Evolutionary conservation across 179 eudicot genomes (phyloP).

Genomic region (Sideroxylon spinosum): DNA sequence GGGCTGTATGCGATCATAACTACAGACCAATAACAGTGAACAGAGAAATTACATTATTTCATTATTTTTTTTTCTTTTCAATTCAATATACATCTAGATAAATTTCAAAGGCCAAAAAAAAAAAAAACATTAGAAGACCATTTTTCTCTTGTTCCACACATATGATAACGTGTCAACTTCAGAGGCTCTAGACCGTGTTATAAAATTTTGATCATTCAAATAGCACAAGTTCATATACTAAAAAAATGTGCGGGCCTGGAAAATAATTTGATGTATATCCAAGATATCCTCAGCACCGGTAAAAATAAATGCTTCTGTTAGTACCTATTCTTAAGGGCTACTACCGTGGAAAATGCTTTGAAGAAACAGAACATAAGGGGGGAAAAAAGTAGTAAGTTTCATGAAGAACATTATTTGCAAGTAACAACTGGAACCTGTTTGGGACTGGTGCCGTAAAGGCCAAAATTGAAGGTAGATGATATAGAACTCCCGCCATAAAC

Average conservation of each 20-base stretch:
- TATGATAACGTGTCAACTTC: not conserved
- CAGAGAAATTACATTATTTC: not conserved
- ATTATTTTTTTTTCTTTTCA: too few relatives aligned
- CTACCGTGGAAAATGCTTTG: not conserved
- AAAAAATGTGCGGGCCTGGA: not conserved
- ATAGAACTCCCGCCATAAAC: constrained; percentile 95
- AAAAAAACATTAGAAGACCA: not conserved
- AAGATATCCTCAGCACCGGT: not conserved
- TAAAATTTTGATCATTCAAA: not conserved
- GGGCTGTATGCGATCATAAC: constrained; percentile 93
- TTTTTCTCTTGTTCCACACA: not conserved
- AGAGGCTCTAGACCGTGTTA: not conserved
- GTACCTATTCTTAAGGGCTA: not conserved
- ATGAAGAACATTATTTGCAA: not conserved
- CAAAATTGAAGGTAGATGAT: constrained; percentile 89
- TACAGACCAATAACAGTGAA: constrained; percentile 24
- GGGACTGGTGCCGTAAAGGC: constrained; percentile 95
- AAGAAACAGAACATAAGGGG: not conserved
- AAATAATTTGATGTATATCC: not conserved
- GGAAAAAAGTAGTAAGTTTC: not conserved
- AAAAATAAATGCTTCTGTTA: not conserved
- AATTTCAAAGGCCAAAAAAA: not conserved
- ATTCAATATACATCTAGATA: not conserved
- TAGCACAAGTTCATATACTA: not conserved
- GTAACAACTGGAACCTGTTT: constrained; percentile 51